Evolutionary conservation across 345 rosid species (phyloP).

Genomic region (Salix koriyanagi): DNA sequence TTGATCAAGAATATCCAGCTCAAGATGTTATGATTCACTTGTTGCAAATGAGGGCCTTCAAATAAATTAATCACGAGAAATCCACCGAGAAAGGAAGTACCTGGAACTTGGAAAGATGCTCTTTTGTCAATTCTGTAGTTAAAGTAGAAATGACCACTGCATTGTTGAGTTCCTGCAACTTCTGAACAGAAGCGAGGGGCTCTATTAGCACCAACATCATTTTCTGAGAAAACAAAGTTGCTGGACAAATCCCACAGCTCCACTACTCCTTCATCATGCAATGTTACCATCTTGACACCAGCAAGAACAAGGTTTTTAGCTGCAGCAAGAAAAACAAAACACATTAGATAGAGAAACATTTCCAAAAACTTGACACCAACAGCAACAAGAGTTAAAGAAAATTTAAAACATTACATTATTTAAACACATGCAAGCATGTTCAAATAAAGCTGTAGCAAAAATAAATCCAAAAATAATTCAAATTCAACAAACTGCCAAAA

Average conservation of each 20-base stretch:
- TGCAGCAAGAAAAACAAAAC: conserved; percentile 26
- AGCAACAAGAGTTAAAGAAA: neutral
- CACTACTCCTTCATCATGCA: conserved; percentile 22
- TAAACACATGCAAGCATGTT: neutral
- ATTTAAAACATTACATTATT: neutral
- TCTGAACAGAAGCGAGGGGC: conserved; percentile 26
- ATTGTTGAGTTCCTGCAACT: conserved; percentile 28
- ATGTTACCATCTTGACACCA: conserved; percentile 20
- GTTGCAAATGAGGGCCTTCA: neutral
- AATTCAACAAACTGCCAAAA: neutral
- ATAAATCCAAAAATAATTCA: neutral
- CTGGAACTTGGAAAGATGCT: conserved; percentile 76
- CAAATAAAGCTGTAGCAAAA: neutral
- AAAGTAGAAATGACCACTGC: conserved; percentile 17
- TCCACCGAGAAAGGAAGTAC: conserved; percentile 23
- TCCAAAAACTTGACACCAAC: no score
- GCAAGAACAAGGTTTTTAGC: conserved; percentile 87
- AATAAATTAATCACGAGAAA: neutral
- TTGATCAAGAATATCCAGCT: neutral
- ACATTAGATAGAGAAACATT: neutral
- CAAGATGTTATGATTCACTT: neutral
- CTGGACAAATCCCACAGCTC: conserved; percentile 30
- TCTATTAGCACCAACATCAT: conserved; percentile 25
- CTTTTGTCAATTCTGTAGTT: conserved; percentile 44
- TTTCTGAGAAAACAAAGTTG: conserved; percentile 20